Percentiles rank a stretch among this genome's conserved stretches.
These are phyloP conservation scores for Eugenia klotzschiana DNA, from an alignment of 441 rosid species.

Conservation along the genomic window DNA sequence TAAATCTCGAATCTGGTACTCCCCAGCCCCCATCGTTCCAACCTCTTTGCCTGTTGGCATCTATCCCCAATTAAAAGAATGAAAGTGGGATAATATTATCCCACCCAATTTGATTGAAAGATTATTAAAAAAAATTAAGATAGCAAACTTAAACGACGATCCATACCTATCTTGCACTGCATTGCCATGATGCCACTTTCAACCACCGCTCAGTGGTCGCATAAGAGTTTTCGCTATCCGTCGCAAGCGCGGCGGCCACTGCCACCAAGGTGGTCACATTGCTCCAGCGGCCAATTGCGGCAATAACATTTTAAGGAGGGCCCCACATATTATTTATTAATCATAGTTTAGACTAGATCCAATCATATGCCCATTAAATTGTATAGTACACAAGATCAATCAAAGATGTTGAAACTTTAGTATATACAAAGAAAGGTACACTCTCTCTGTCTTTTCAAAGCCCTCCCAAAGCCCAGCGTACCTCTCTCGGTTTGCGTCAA, in stretches of 20 bases:
- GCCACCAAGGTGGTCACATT: neutral
- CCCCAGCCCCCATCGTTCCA: accelerated
- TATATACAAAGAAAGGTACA: neutral
- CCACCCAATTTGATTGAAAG: neutral
- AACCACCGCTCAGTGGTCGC: accelerated
- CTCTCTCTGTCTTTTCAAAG: neutral
- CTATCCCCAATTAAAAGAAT: too few species aligned
- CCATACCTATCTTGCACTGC: neutral
- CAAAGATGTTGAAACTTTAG: too few species aligned
- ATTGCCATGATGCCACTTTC: neutral
- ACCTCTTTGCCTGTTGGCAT: too few species aligned
- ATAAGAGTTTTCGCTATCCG: accelerated
- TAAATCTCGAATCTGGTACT: too few species aligned
- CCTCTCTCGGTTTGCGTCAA: neutral
- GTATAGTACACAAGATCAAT: neutral
- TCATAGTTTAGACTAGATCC: too few species aligned
- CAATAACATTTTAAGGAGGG: neutral
- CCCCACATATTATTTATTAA: too few species aligned
- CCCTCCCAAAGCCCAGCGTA: neutral
- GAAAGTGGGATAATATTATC: too few species aligned
- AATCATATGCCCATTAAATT: neutral
- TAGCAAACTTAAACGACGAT: neutral
- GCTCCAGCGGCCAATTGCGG: neutral
- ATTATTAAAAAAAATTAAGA: neutral
- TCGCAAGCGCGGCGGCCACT: accelerated